These are phyloP conservation scores for Coriaria nepalensis DNA, from an alignment of 306 rosid species.

Conservation along the genomic window DNA sequence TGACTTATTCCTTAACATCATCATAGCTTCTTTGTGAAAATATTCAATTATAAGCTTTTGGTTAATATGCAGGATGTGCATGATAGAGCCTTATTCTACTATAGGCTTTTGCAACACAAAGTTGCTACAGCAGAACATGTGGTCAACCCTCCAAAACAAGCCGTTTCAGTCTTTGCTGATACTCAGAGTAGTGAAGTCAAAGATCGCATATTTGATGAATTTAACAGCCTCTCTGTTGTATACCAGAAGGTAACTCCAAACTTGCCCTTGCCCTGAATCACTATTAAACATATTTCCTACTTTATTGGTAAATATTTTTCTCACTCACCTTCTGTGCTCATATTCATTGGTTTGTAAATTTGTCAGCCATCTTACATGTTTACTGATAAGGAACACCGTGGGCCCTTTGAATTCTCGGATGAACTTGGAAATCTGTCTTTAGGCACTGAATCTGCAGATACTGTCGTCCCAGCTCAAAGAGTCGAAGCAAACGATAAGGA, in stretches of 20 bases:
- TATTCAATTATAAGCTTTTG: conserved; percentile 20
- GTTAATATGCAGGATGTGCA: conserved; percentile 84
- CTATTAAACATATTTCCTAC: no score
- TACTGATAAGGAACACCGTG: conserved; percentile 90
- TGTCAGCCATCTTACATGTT: conserved; percentile 97
- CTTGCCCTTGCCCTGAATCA: no score
- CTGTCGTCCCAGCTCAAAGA: conserved; percentile 70
- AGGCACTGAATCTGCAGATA: conserved; percentile 47
- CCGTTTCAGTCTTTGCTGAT: conserved; percentile 99
- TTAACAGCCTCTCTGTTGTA: conserved; percentile 89
- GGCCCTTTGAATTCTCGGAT: conserved; percentile 84
- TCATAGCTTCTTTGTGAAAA: conserved; percentile 5
- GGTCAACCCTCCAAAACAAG: conserved; percentile 98
- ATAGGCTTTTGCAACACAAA: conserved; percentile 77
- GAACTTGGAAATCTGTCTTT: conserved; percentile 75
- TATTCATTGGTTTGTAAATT: no score
- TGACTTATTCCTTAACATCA: not conserved
- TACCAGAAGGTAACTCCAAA: conserved; percentile 60
- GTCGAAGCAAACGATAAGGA: conserved; percentile 96
- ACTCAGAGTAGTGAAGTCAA: conserved; percentile 95
- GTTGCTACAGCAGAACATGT: conserved; percentile 72
- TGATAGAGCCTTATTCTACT: conserved; percentile 92
- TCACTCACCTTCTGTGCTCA: not conserved
- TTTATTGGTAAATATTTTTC: not conserved
- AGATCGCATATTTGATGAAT: conserved; percentile 95